phyloP scores from a whole-genome alignment of 2,329 filamentous ascomycete genomes.

The Cercospora sesami region DNA sequence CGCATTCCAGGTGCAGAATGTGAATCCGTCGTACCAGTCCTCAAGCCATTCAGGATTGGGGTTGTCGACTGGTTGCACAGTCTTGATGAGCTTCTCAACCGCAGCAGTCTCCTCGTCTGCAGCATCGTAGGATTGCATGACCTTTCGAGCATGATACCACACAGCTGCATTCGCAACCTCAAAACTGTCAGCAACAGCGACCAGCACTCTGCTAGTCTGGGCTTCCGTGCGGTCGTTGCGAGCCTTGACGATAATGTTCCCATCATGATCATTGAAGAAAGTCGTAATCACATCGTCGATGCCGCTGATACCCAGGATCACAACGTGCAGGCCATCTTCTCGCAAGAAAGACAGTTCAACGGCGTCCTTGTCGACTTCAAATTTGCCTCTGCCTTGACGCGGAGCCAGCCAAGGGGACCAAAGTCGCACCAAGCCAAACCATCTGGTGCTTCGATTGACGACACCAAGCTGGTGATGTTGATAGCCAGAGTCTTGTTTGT shows the following conservation, averaged over 20 bases:
- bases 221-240: slow-evolving; percentile 65
- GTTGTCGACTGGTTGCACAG: slow-evolving; percentile 48
- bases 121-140: slow-evolving; percentile 52
- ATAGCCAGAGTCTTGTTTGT: slow-evolving; percentile 59
- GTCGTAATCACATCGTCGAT: slow-evolving; percentile 68
- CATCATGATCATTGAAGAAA: slow-evolving; percentile 65
- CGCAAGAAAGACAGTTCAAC: slow-evolving; percentile 77
- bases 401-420: slow-evolving; percentile 86
- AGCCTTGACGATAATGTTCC: slow-evolving; percentile 67
- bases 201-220: slow-evolving; percentile 63
- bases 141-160: slow-evolving; percentile 80
- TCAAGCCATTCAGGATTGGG: slow-evolving; percentile 68
- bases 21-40: slow-evolving; percentile 72
- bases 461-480: slow-evolving; percentile 61
- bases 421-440: slow-evolving; percentile 77
- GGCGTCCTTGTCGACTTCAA: slow-evolving; percentile 73
- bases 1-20: slow-evolving; percentile 96
- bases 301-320: slow-evolving; percentile 76
- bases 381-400: slow-evolving; percentile 70
- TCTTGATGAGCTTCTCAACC: slow-evolving; percentile 38
- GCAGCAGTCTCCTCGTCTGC: slow-evolving; percentile 41
- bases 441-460: slow-evolving; percentile 66
- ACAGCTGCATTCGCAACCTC: slow-evolving; percentile 75
- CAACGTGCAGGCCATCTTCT: slow-evolving; percentile 69
- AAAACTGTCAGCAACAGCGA: slow-evolving; percentile 69